Evolutionary conservation across 805 yeast species (phyloP).

Genomic region (Novakomyces olei): DNA sequence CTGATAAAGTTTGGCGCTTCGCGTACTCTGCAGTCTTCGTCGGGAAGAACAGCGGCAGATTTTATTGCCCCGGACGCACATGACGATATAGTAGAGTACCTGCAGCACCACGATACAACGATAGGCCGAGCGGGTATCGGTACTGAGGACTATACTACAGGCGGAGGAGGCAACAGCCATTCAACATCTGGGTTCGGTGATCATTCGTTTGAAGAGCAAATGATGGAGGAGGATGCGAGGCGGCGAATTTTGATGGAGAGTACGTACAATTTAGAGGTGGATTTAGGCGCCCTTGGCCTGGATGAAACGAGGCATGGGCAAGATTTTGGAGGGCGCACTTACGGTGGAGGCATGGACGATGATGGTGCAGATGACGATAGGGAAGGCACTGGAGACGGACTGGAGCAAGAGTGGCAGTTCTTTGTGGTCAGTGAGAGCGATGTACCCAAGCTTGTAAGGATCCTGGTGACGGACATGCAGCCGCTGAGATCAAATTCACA

Average conservation of each 20-base stretch:
- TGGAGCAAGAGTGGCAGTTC: constrained; percentile 20
- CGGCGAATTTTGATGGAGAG: constrained; percentile 13
- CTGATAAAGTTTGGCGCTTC: constrained; percentile 46
- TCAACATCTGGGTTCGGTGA: constrained; percentile 1
- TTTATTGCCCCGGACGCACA: constrained; percentile 29
- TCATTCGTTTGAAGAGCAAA: constrained; percentile 2
- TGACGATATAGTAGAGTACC: constrained; percentile 27
- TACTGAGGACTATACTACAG: not conserved
- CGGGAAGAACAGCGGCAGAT: constrained; percentile 30
- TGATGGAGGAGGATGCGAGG: constrained; percentile 9
- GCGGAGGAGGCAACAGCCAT: too few relatives aligned
- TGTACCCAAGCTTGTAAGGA: constrained; percentile 18
- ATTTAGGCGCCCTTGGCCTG: constrained; percentile 11
- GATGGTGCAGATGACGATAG: too few relatives aligned
- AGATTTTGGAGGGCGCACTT: too few relatives aligned
- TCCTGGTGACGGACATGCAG: constrained; percentile 16
- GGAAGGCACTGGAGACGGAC: constrained; percentile 8
- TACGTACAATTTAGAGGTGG: constrained; percentile 15
- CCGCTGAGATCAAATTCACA: constrained; percentile 18
- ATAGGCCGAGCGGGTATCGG: too few relatives aligned
- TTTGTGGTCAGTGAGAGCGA: constrained; percentile 18
- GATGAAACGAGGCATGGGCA: constrained; percentile 9
- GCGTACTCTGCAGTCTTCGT: constrained; percentile 24
- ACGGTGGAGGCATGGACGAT: too few relatives aligned
- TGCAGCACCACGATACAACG: too few relatives aligned